Base-by-base conservation (phyloP, 441 rosid genomes). In the Pelargonium fulgidum region DNA sequence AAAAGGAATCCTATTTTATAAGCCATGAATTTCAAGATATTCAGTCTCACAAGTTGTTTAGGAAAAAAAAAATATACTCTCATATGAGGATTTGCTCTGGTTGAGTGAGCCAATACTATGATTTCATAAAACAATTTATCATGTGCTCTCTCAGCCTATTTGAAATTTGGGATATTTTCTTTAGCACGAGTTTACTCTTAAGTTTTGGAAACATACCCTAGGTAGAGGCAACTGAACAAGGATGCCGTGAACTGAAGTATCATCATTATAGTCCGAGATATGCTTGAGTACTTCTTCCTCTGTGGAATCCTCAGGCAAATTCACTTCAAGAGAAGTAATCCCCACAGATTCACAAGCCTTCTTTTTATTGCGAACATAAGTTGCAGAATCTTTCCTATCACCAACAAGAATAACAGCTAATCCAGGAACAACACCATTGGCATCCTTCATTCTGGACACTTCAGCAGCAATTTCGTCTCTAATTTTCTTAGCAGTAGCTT, bases 171-270 rank as follows among this genome's bases (percentile, higher is more conserved):
- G 29, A 26, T 26, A 26, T 26, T 26, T 26, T 26, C 29, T 2
- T 26, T 26, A 26, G 29, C 29, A 26, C 1, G 29, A 26, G 29
- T 26, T 7, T 7, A 36, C 3, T 45, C 41, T 67, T 62, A 39
- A 70, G 59, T 48, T 75, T 56, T 20, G 67, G 75, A 68, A 79
- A 52, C 84, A 59, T 85, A 92, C 95, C 68, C 86, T 76, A 72
- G 95, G 95, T 45, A 90, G 76, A 50, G 98, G 96, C 79, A 88
- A 75, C 79, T 92, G 95, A 74, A 92, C 97, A 74, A 92, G 96
- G 78, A 92, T 90, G 78, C 98, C 97, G 68, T 93, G 96, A 67
- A 93, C 92, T 0, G 83, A 76, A 74, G 93, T 82, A 74, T 89
- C 89, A 41, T 69, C 79, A 33, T 89, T 93, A 76, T 85, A 93